Evolutionary conservation across 1,139 yeast genomes (phyloP).

Genomic region (Pichia sp.): DNA sequence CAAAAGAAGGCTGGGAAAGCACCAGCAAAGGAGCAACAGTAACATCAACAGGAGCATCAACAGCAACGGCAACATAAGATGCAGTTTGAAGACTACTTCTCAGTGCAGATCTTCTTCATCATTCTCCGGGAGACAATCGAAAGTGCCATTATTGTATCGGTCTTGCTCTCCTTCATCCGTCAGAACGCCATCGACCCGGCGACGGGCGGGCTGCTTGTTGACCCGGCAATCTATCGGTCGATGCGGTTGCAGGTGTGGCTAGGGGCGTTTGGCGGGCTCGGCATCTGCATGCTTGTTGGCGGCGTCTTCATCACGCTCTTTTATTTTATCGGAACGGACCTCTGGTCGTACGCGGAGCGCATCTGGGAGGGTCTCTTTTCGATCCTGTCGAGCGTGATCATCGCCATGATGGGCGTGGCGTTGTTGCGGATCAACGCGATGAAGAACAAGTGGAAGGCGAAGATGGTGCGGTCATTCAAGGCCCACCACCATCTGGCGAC

Average conservation of each 20-base stretch:
- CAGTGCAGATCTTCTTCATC: constrained; percentile 79
- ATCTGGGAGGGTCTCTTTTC: constrained; percentile 92
- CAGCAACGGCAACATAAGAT: background rate
- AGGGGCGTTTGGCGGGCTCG: constrained; percentile 70
- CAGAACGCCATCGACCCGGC: constrained; percentile 39
- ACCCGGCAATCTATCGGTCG: constrained; percentile 32
- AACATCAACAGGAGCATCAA: background rate
- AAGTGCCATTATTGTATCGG: constrained; percentile 84
- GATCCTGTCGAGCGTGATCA: constrained; percentile 71
- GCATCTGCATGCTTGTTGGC: constrained; percentile 74
- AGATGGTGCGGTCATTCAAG: constrained; percentile 35
- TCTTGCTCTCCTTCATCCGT: constrained; percentile 71
- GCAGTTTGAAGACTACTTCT: constrained; percentile 49
- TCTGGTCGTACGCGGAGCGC: constrained; percentile 79
- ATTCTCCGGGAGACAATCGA: constrained; percentile 83
- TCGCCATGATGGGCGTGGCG: constrained; percentile 86
- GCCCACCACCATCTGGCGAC: constrained; percentile 9
- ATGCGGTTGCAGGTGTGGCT: constrained; percentile 75
- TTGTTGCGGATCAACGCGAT: constrained; percentile 78
- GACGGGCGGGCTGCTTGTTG: constrained; percentile 22
- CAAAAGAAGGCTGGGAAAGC: background rate
- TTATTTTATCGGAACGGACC: constrained; percentile 71
- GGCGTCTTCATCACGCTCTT: constrained; percentile 69
- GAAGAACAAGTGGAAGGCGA: constrained; percentile 83
- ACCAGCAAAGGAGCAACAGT: background rate